phyloP scores from a whole-genome alignment of 2,329 filamentous ascomycete genomes.

The Exophiala mesophila region DNA sequence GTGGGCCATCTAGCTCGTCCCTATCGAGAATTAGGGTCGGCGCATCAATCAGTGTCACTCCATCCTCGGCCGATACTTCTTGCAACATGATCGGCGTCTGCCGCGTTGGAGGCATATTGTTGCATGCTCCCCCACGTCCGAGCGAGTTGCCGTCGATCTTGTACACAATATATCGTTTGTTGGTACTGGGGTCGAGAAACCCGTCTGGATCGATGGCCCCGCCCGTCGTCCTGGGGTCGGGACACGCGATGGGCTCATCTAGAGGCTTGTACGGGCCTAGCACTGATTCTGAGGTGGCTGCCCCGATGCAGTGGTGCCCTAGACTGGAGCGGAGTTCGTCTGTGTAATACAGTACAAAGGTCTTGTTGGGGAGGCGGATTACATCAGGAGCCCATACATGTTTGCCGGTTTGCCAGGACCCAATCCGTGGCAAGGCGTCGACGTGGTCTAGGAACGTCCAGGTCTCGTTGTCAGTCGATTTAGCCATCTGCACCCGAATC shows the following conservation, averaged over 20 bases:
- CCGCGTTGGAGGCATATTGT: constrained; percentile 37
- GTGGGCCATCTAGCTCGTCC: constrained; percentile 57
- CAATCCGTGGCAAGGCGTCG: constrained; percentile 52
- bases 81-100: constrained; percentile 40
- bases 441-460: constrained; percentile 46
- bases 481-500: constrained; percentile 51
- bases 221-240: constrained; percentile 39
- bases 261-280: constrained; percentile 52
- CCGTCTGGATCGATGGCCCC: constrained; percentile 61
- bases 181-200: constrained; percentile 50
- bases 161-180: constrained; percentile 56
- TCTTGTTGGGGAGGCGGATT: constrained; percentile 41
- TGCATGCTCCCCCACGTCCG: constrained; percentile 44
- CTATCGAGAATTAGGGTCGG: constrained; percentile 56
- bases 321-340: constrained; percentile 36
- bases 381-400: constrained; percentile 62
- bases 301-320: constrained; percentile 52
- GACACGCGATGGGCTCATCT: constrained; percentile 49
- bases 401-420: constrained; percentile 50
- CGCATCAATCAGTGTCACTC: constrained; percentile 49
- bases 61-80: constrained; percentile 38
- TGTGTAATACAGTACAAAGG: constrained; percentile 58
- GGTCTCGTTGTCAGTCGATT: constrained; percentile 43
- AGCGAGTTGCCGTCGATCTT: constrained; percentile 62
- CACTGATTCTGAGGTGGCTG: constrained; percentile 45